phyloP scores from a whole-genome alignment of 768 basidiomycete genomes.

The Cystobasidium onofrii region DNA sequence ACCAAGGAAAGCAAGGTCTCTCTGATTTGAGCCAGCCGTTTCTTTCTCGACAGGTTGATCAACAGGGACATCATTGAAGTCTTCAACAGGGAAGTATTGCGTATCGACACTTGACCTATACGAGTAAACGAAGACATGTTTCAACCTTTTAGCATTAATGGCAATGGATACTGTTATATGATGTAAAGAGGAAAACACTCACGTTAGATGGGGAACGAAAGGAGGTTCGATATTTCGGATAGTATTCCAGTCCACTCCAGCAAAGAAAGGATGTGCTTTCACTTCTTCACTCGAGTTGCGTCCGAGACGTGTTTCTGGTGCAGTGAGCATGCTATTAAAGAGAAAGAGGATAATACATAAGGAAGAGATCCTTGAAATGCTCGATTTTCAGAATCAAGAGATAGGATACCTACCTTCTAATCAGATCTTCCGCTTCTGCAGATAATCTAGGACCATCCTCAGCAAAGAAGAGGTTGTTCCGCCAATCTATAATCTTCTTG shows the following conservation, averaged over 20 bases:
- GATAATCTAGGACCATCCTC: constrained; percentile 82
- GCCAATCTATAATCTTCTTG: constrained; percentile 95
- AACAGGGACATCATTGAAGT: constrained; percentile 48
- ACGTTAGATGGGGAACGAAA: constrained; percentile 77
- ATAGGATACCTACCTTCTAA: constrained; percentile 59
- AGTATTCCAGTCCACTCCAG: constrained; percentile 81
- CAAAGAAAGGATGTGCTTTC: constrained; percentile 84
- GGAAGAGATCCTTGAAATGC: background rate
- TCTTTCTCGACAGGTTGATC: constrained; percentile 44
- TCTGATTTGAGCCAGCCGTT: constrained; percentile 18
- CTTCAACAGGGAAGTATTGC: constrained; percentile 42
- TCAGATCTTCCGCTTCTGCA: constrained; percentile 78
- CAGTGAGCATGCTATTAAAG: constrained; percentile 60
- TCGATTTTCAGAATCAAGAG: background rate
- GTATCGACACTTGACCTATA: constrained; percentile 26
- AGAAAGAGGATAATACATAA: background rate
- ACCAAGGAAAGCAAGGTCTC: constrained; percentile 35
- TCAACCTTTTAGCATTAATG: no score
- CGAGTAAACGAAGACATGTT: no score
- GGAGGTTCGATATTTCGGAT: constrained; percentile 87
- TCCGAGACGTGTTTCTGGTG: constrained; percentile 64
- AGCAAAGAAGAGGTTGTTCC: constrained; percentile 72
- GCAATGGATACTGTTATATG: no score
- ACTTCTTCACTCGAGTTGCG: constrained; percentile 62
- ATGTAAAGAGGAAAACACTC: no score